Evolutionary conservation across 345 rosid species (phyloP), one percentile per base, ranked within the genome.

Genomic region (Acer saccharum): DNA sequence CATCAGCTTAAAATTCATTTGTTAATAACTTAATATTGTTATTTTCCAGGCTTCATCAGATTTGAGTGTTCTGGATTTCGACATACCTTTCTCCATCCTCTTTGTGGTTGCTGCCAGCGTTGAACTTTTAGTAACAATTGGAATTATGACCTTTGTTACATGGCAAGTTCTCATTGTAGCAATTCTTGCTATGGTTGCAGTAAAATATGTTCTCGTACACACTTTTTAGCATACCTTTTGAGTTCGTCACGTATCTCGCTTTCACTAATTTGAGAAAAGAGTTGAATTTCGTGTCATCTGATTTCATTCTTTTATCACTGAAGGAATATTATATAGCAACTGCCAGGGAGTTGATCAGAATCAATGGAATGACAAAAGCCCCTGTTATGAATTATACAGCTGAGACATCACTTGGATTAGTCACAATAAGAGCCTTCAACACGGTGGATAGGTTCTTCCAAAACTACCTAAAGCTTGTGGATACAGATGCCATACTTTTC

Each of bases 331-430:
- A 93, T 81, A 69, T 90, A 78, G 88, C 94, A 14, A 82, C 99
- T 35, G 96, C 99, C 9, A 87, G 92, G 57, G 98, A 95, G 76
- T 81, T 95, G 52, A 89, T 90, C 63, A 83, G 99, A 79, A 93
- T 95, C 72, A 95, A 89, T 7, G 98, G 98, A 76, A 95, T 94
- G 14, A 95, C 98, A 32, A 95, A 95, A 79, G 97, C 99, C 71
- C 99, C 99, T 7, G 89, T 95, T 18, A 91, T 93, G 97, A 95
- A 90, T 67, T 90, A 84, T 77, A 93, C 95, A 68, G 85, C 97
- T 1, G 98, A 95, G 88, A 93, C 99, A 72, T 90, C 97, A 66
- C 94, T 85, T 2, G 96, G 97, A 57, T 93, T 87, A 50, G 85
- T 88, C 69, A 93, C 98, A n/a, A 87, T 95, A 75, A 87, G 98